Evolutionary conservation across 2,329 filamentous ascomycete genomes (phyloP).

Genomic region (Ceratocystis ficicola): DNA sequence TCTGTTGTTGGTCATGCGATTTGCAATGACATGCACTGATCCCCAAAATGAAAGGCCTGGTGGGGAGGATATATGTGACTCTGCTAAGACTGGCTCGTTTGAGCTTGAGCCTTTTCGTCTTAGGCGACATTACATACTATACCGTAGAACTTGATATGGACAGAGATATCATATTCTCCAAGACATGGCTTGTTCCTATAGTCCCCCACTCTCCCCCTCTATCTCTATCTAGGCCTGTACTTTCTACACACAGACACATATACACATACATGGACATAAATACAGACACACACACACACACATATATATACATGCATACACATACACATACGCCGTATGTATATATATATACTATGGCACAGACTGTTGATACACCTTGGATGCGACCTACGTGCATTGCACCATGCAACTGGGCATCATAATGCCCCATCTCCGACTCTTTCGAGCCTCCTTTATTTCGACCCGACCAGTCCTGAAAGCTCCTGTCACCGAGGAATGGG

Average conservation of each 20-base stretch:
- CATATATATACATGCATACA: no score
- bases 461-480: slow-evolving; percentile 13
- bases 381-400: slow-evolving; percentile 1
- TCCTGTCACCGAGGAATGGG: slow-evolving; percentile 11
- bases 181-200: slow-evolving; percentile 1
- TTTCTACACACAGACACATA: background rate
- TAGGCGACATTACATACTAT: background rate
- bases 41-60: background rate
- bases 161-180: background rate
- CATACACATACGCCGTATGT: background rate
- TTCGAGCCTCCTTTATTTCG: slow-evolving; percentile 15
- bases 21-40: slow-evolving; percentile 5
- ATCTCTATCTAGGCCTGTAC: background rate
- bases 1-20: slow-evolving; percentile 4
- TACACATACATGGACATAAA: background rate
- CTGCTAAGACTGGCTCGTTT: background rate
- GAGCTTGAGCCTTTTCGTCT: background rate
- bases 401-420: slow-evolving; percentile 10
- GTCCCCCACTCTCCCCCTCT: background rate
- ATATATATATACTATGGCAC: background rate
- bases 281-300: background rate
- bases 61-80: background rate
- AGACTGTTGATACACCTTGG: background rate
- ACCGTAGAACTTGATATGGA: background rate
- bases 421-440: background rate